Evolutionary conservation across 108 stramenopile species (phyloP).

Genomic region (Nannochloropsis granulata): DNA sequence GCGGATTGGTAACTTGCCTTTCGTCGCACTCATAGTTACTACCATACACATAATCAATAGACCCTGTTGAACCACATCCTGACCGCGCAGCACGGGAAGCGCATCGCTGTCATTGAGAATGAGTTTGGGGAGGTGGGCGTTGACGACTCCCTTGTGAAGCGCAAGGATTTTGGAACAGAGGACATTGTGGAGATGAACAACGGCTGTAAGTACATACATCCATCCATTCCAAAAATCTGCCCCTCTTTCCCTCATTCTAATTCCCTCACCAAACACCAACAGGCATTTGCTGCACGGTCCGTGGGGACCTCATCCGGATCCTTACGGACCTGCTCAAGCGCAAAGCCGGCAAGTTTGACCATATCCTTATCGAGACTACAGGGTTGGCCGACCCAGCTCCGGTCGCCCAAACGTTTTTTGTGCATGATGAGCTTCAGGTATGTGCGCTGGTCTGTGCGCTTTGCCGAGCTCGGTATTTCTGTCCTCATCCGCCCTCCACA

Average conservation of each 20-base stretch:
- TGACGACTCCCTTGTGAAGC: slow-evolving; percentile 30
- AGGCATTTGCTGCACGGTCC: slow-evolving; percentile 40
- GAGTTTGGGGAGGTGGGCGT: slow-evolving; percentile 58
- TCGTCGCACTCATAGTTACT: background rate
- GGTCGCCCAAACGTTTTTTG: slow-evolving; percentile 83
- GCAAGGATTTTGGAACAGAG: slow-evolving; percentile 63
- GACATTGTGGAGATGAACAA: slow-evolving; percentile 45
- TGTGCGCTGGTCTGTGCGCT: no score
- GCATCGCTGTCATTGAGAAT: slow-evolving; percentile 56
- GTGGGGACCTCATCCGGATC: slow-evolving; percentile 43
- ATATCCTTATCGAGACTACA: slow-evolving; percentile 86
- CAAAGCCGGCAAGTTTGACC: slow-evolving; percentile 47
- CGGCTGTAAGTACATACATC: slow-evolving; percentile 21
- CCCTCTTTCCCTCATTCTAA: no score
- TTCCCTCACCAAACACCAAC: no score
- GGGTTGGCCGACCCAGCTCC: slow-evolving; percentile 89
- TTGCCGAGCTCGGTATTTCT: no score
- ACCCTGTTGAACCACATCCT: slow-evolving; percentile 57
- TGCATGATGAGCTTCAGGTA: no score
- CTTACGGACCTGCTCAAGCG: slow-evolving; percentile 46
- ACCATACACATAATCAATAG: slow-evolving; percentile 34
- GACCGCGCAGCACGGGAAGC: slow-evolving; percentile 57
- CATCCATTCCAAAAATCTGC: slow-evolving; percentile 22
- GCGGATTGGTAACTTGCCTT: background rate
- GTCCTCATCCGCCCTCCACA: no score